Conservation (phyloP, 768 basidiomycete genomes). For the Mycena crocata region DNA sequence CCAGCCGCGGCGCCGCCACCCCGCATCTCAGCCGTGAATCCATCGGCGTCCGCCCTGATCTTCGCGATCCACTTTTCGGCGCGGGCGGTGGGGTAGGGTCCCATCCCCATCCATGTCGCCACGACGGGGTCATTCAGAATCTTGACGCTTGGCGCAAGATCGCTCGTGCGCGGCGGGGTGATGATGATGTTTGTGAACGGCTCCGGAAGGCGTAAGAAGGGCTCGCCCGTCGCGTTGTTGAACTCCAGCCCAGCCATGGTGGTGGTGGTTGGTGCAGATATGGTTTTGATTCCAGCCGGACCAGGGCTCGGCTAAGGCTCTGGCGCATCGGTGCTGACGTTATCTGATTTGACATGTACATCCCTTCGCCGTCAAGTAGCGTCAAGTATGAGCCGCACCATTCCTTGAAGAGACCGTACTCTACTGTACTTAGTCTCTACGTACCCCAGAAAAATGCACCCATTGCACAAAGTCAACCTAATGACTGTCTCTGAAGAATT, state of each 20-base stretch:
- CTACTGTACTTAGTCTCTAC: no score
- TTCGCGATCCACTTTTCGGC: constrained; percentile 26
- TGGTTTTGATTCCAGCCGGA: no score
- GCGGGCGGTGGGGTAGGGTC: constrained; percentile 4
- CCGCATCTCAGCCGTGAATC: constrained; percentile 9
- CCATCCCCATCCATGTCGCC: constrained; percentile 21
- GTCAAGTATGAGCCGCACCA: no score
- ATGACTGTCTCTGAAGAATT: no score
- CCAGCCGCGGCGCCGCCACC: background rate
- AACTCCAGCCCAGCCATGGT: constrained; percentile 38
- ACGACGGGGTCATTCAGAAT: constrained; percentile 24
- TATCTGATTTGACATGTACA: no score
- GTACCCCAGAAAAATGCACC: no score
- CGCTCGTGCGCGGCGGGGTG: constrained; percentile 60
- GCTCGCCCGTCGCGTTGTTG: constrained; percentile 56
- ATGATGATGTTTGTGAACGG: constrained; percentile 60
- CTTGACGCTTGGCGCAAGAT: constrained; percentile 42
- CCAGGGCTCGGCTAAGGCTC: no score
- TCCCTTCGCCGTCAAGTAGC: no score
- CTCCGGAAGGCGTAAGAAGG: constrained; percentile 60
- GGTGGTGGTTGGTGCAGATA: background rate
- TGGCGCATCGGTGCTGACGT: no score
- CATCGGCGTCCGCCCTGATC: constrained; percentile 22
- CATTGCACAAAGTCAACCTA: no score
- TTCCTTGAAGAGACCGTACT: no score